Evolutionary conservation across 2,329 filamentous ascomycete species (phyloP).

Genomic region (Fusarium coffeatum): DNA sequence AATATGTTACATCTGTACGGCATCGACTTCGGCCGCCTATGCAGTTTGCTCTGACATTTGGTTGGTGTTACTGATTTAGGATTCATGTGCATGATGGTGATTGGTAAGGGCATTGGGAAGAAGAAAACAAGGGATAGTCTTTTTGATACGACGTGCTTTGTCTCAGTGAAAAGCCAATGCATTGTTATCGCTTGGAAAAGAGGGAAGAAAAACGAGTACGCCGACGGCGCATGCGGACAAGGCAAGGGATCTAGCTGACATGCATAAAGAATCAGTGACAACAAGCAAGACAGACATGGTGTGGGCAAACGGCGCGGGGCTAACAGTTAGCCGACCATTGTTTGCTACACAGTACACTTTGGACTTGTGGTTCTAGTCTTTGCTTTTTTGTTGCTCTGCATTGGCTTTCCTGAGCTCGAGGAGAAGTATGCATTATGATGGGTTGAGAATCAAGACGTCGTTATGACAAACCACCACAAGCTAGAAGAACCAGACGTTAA

Average conservation of each 20-base stretch:
- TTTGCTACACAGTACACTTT: conserved; percentile 35
- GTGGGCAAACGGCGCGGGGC: conserved; percentile 35
- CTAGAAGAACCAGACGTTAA: conserved; percentile 8
- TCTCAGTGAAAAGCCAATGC: not conserved
- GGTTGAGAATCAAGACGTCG: conserved; percentile 8
- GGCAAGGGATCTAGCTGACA: conserved; percentile 32
- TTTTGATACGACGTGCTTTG: not conserved
- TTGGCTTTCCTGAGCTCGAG: conserved; percentile 11
- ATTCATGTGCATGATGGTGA: conserved; percentile 34
- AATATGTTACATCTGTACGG: conserved; percentile 6
- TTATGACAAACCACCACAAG: conserved; percentile 17
- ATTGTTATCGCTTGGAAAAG: conserved; percentile 10
- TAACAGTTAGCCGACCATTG: conserved; percentile 37
- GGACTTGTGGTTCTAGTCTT: conserved; percentile 8
- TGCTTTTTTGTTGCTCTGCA: conserved; percentile 4
- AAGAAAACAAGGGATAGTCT: not conserved
- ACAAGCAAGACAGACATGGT: conserved; percentile 21
- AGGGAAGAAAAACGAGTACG: conserved; percentile 8
- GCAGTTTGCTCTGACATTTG: conserved; percentile 18
- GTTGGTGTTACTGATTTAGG: conserved; percentile 26
- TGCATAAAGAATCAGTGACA: conserved; percentile 30
- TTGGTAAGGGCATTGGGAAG: not conserved
- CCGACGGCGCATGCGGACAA: not conserved
- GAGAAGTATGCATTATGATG: conserved; percentile 34
- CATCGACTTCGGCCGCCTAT: conserved; percentile 4